A percentile compares a stretch with the other conserved stretches of the same genome.
phyloP scores from a whole-genome alignment of 768 basidiomycete species.

The Clitopilus hobsonii region DNA sequence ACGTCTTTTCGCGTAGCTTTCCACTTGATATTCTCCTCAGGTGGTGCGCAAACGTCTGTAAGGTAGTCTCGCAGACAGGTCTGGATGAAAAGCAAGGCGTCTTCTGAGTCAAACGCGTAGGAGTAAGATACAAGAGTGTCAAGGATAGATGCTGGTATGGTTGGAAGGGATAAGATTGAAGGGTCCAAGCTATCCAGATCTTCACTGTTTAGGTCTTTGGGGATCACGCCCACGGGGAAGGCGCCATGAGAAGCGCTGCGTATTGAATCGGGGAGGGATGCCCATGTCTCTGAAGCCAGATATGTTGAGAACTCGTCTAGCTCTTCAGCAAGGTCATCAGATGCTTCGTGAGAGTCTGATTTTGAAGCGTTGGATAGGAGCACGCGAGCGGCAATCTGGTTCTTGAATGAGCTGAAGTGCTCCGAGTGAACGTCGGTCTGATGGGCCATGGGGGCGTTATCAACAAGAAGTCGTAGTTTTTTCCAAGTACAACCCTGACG shows the following conservation, averaged over 20 bases:
- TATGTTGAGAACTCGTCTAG: slow-evolving; percentile 53
- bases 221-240: slow-evolving; percentile 11
- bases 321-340: slow-evolving; percentile 13
- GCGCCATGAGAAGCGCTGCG: slow-evolving; percentile 35
- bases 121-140: slow-evolving; percentile 51
- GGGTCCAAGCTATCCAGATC: slow-evolving; percentile 20
- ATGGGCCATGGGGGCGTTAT: no score
- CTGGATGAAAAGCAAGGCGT: slow-evolving; percentile 32
- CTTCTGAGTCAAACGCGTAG: slow-evolving; percentile 35
- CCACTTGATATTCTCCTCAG: slow-evolving; percentile 38
- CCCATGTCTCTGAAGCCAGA: slow-evolving; percentile 48
- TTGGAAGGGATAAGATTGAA: slow-evolving; percentile 26
- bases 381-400: slow-evolving; percentile 38
- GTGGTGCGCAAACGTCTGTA: slow-evolving; percentile 41
- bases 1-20: slow-evolving; percentile 39
- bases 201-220: no score
- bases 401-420: slow-evolving; percentile 42
- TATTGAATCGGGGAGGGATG: slow-evolving; percentile 30
- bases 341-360: slow-evolving; percentile 8
- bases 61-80: slow-evolving; percentile 37
- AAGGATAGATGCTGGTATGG: slow-evolving; percentile 34
- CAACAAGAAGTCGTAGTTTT: background rate
- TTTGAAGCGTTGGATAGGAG: slow-evolving; percentile 22
- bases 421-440: slow-evolving; percentile 15
- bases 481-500: no score